Evolutionary conservation across 495 filamentous ascomycete genomes (phyloP).

Genomic region (Terfezia boudieri): DNA sequence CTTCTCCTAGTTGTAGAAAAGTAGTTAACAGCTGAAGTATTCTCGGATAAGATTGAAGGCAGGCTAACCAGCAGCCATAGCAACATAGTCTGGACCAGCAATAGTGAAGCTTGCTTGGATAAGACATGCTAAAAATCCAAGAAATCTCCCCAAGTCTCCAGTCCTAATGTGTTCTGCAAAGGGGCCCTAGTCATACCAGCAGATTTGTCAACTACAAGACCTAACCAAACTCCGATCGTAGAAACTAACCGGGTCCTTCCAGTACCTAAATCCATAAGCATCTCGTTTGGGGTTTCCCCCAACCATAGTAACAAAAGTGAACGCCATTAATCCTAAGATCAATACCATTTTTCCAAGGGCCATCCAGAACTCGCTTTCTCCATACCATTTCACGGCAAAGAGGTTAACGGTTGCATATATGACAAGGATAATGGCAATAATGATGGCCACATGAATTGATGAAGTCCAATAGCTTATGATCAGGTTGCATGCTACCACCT

Average conservation of each 20-base stretch:
- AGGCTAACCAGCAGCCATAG: slow-evolving; percentile 50
- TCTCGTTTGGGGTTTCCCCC: slow-evolving; percentile 31
- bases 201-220: slow-evolving; percentile 12
- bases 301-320: slow-evolving; percentile 42
- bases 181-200: slow-evolving; percentile 41
- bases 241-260: slow-evolving; percentile 42
- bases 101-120: slow-evolving; percentile 55
- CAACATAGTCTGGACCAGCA: slow-evolving; percentile 47
- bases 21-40: not conserved
- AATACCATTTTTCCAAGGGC: slow-evolving; percentile 32
- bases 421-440: slow-evolving; percentile 36
- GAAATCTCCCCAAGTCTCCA: slow-evolving; percentile 27
- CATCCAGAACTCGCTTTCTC: slow-evolving; percentile 34
- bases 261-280: slow-evolving; percentile 39
- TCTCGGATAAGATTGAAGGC: slow-evolving; percentile 30
- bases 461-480: slow-evolving; percentile 36
- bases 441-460: slow-evolving; percentile 35
- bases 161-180: slow-evolving; percentile 35
- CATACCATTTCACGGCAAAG: slow-evolving; percentile 52
- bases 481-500: slow-evolving; percentile 31
- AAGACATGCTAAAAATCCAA: slow-evolving; percentile 50
- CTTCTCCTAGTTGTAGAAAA: slow-evolving; percentile 42
- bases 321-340: slow-evolving; percentile 47
- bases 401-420: slow-evolving; percentile 41
- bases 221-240: too few relatives aligned